Evolutionary conservation across 352 stramenopile species (phyloP).

Genomic region (Paralagenidium karlingii): DNA sequence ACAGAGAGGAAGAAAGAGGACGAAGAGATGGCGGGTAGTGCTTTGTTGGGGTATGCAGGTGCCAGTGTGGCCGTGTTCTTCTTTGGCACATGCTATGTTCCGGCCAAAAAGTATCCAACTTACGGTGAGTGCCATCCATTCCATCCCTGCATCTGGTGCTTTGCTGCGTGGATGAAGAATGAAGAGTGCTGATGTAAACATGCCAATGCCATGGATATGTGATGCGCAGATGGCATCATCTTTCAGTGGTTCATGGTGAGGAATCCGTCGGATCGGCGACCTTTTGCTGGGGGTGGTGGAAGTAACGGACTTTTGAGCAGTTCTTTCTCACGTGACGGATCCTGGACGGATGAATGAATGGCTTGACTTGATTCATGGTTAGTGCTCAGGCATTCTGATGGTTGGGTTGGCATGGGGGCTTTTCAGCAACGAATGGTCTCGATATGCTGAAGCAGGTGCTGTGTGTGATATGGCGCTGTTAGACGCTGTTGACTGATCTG

Average conservation of each 20-base stretch:
- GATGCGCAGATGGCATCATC: conserved; percentile 71
- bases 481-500: conserved; percentile 1
- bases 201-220: too few relatives aligned
- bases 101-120: conserved; percentile 66
- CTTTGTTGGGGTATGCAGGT: conserved; percentile 40
- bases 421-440: conserved; percentile 68
- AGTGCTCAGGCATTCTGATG: conserved; percentile 80
- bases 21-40: conserved; percentile 6
- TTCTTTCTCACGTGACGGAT: background rate
- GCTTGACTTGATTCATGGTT: background rate
- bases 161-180: background rate
- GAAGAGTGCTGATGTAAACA: too few relatives aligned
- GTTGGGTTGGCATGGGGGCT: conserved; percentile 63
- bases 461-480: too few relatives aligned
- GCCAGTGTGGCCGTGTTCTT: conserved; percentile 68
- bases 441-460: conserved; percentile 58
- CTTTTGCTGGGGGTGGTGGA: background rate
- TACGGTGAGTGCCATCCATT: conserved; percentile 28
- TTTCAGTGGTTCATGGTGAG: conserved; percentile 84
- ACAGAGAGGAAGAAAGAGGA: too few relatives aligned
- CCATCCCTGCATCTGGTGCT: background rate
- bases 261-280: too few relatives aligned
- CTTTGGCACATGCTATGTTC: conserved; percentile 78
- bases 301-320: background rate
- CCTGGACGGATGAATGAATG: background rate